Conservation (phyloP, 2,329 filamentous ascomycete species). For the Hypoxylon sp. region DNA sequence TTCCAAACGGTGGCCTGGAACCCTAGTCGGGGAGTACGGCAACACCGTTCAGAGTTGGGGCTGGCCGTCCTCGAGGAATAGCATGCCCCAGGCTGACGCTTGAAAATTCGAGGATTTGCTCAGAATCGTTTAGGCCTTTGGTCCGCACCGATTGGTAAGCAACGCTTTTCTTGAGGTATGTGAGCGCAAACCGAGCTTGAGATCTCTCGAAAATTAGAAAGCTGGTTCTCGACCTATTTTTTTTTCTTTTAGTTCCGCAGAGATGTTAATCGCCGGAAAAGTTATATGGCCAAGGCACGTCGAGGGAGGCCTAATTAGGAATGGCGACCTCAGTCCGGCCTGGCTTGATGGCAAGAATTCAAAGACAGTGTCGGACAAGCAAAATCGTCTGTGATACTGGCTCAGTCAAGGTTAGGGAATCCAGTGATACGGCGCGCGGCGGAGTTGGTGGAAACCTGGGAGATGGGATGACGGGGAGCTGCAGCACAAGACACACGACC, state of each 20-base stretch:
- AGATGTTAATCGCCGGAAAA: slow-evolving; percentile 39
- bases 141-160: slow-evolving; percentile 37
- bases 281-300: slow-evolving; percentile 44
- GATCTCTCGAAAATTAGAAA: slow-evolving; percentile 19
- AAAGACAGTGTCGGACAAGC: slow-evolving; percentile 62
- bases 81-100: slow-evolving; percentile 45
- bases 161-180: slow-evolving; percentile 30
- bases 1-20: slow-evolving; percentile 45
- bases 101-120: slow-evolving; percentile 37
- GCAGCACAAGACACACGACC: slow-evolving; percentile 57
- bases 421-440: slow-evolving; percentile 64
- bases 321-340: slow-evolving; percentile 40
- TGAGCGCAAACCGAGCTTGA: slow-evolving; percentile 25
- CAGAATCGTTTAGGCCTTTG: slow-evolving; percentile 26
- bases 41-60: slow-evolving; percentile 37
- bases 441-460: slow-evolving; percentile 59
- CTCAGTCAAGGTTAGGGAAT: slow-evolving; percentile 59
- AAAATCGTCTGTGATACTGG: slow-evolving; percentile 65
- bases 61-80: slow-evolving; percentile 36
- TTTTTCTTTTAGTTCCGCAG: slow-evolving; percentile 29
- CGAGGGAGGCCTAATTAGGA: slow-evolving; percentile 36
- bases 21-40: slow-evolving; percentile 39
- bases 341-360: slow-evolving; percentile 49
- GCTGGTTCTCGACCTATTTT: slow-evolving; percentile 23
- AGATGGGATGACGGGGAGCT: slow-evolving; percentile 59